Base-by-base conservation (phyloP, 139 green algal species). In the Gonium pectorale region DNA sequence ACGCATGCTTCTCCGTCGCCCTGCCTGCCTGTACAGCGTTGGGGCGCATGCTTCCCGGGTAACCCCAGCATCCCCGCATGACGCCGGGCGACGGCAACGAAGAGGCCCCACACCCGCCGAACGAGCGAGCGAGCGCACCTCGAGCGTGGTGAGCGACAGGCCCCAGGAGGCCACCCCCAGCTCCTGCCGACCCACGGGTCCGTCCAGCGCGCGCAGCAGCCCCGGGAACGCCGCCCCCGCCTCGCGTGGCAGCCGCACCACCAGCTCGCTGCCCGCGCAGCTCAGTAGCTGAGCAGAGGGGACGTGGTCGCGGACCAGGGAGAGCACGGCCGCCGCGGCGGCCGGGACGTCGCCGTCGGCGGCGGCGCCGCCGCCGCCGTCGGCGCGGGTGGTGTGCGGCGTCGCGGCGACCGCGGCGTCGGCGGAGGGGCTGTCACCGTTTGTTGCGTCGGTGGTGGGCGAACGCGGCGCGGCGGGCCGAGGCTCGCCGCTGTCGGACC, bases 71-170 rank as follows among this genome's bases (percentile, higher is more conserved):
- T n/a, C n/a, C n/a, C n/a, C n/a, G n/a, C n/a, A n/a, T n/a, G n/a
- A n/a, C n/a, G n/a, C n/a, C n/a, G n/a, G n/a, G n/a, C n/a, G n/a
- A n/a, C n/a, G n/a, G n/a, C n/a, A n/a, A n/a, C n/a, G n/a, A n/a
- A n/a, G n/a, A n/a, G n/a, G n/a, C n/a, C n/a, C n/a, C n/a, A n/a
- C n/a, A n/a, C n/a, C n/a, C n/a, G n/a, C n/a, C n/a, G n/a, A 33
- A 8, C 11, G 5, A 92, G 86, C 44, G 90, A 92, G 8, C 27
- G 56, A 9, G 8, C 95, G 89, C 80, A 96, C 93, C 80, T 97
- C 94, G 24, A 97, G 87, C 0, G 94, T 97, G 4, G 94, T 97
- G 19, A 94, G 88, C 0, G 86, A 90, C 66, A 97, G 75, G 26
- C 94, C 94, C 67, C 94, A 97, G 74, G 83, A 86, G 24, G 43